Evolutionary conservation across 2,329 filamentous ascomycete species (phyloP), one percentile per base, ranked within the genome.

Genomic region (Hypoxylon sp.): DNA sequence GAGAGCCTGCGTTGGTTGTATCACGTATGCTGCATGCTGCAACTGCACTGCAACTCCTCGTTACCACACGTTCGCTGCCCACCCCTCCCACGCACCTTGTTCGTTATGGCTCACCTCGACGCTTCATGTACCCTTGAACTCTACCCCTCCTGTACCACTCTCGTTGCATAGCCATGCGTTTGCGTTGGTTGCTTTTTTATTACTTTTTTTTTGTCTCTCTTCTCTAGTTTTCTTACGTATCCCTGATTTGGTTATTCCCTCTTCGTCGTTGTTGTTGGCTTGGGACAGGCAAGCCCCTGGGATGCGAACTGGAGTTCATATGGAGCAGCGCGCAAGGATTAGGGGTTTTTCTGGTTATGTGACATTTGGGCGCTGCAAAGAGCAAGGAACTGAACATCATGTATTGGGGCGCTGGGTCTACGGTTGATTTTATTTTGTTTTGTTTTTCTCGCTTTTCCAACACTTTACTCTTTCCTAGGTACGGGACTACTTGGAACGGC

Each of bases 1-100:
- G 17, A 50, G 61, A 50, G 64, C 58, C 66, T 65, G 64, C 61
- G 67, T 72, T 70, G 67, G 69, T 72, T 64, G 69, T 70, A 72
- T 70, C 64, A 66, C 61, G 64, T 71, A 67, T 64, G 65, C 69
- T 67, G 69, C 69, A 70, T 70, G 48, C 69, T 69, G 64, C 66
- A 69, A 68, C 61, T 72, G 69, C 69, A 72, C 64, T 70, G 66
- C 64, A 72, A 70, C 69, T 70, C 61, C n/a, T 67, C 66, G 64
- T 67, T 69, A 67, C 64, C 64, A 63, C 67, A 60, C 64, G 37
- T 70, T 66, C n/a, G 51, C 49, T 62, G 54, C 31, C 46, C 40
- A 31, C 42, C 49, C 58, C 48, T 56, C 31, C 46, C 57, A 65
- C 61, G 59, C 62, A 64, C 54, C 55, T 64, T 66, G 65, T 61